These are phyloP conservation scores for Herpotrichia juniperi DNA, from an alignment of 2,329 filamentous ascomycete species.

Conservation along the genomic window DNA sequence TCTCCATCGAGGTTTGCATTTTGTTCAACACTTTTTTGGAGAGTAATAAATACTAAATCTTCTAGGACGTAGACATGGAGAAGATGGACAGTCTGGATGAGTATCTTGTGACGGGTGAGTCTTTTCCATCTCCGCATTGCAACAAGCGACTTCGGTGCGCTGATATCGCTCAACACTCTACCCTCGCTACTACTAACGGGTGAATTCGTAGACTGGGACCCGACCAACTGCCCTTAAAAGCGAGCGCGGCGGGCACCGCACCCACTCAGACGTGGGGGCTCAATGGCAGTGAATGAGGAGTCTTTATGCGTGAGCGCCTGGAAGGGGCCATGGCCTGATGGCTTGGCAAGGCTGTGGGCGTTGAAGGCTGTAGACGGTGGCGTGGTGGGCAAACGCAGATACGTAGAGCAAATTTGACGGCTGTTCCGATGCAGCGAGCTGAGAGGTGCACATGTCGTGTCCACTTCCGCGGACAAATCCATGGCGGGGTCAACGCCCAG, in stretches of 20 bases:
- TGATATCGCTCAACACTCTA: slow-evolving; percentile 1
- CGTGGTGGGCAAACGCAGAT: not conserved
- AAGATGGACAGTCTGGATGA: slow-evolving; percentile 71
- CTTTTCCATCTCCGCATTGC: not conserved
- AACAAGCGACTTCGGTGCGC: not conserved
- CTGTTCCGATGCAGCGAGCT: slow-evolving; percentile 4
- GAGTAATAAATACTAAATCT: too few species aligned
- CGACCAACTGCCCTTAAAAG: slow-evolving; percentile 48
- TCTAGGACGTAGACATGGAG: slow-evolving; percentile 67
- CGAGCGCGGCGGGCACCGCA: slow-evolving; percentile 9
- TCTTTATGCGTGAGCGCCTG: slow-evolving; percentile 9
- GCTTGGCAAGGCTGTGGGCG: slow-evolving; percentile 6
- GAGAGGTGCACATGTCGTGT: not conserved
- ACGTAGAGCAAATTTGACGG: slow-evolving; percentile 5
- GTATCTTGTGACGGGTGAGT: slow-evolving; percentile 65
- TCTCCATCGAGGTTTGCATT: slow-evolving; percentile 69
- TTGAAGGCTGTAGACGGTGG: slow-evolving; percentile 3
- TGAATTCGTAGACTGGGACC: slow-evolving; percentile 50
- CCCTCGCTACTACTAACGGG: not conserved
- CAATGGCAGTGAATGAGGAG: slow-evolving; percentile 14
- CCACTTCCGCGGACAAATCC: not conserved
- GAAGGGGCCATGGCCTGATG: slow-evolving; percentile 11
- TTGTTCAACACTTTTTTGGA: too few species aligned
- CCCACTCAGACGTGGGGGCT: slow-evolving; percentile 27
- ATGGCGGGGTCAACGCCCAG: slow-evolving; percentile 7